Evolutionary conservation across 441 rosid species (phyloP), one percentile per base, ranked within the genome.

Genomic region (Bruguiera hainesii): DNA sequence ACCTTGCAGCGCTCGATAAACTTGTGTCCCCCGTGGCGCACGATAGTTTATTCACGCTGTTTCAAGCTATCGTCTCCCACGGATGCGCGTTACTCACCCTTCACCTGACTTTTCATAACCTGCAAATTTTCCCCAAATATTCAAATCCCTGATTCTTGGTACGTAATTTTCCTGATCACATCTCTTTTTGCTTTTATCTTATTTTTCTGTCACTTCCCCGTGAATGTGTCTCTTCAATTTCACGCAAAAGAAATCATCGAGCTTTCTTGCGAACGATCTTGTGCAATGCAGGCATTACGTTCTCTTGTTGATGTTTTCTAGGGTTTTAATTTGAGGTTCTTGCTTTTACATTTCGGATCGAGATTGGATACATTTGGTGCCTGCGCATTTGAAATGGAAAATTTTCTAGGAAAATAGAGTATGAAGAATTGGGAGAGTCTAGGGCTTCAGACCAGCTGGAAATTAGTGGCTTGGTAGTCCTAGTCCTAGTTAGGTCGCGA

Each of bases 11-110:
- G 49, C 53, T 59, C 48, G 59, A 23, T 39, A 50, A 62, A 16
- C 30, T 48, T 2, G 67, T 51, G 50, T 21, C 46, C 51, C 30
- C 13, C 28, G 6, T 25, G 49, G 83, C 70, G 78, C 76, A 74
- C 51, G 63, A 67, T 66, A 74, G 80, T 67, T 21, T 15, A 23
- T 20, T 3, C 58, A 13, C n/a, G 63, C 35, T 33, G 19, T 52
- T 18, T 60, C 48, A 35, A 67, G 67, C 78, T 74, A 65, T 74
- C 70, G 57, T 76, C 71, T 69, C 63, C 75, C 59, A 6, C 6
- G 69, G 68, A 69, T 70, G 78, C 75, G 80, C 78, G 63, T 56
- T 62, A 15, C 58, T 68, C 69, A 21, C 68, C 50, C 68, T 50
- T 42, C 58, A 25, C 39, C 55, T 25, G 11, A 56, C 15, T 29